Base-by-base conservation (phyloP, 768 basidiomycete genomes). In the Chalciporus piperatus region DNA sequence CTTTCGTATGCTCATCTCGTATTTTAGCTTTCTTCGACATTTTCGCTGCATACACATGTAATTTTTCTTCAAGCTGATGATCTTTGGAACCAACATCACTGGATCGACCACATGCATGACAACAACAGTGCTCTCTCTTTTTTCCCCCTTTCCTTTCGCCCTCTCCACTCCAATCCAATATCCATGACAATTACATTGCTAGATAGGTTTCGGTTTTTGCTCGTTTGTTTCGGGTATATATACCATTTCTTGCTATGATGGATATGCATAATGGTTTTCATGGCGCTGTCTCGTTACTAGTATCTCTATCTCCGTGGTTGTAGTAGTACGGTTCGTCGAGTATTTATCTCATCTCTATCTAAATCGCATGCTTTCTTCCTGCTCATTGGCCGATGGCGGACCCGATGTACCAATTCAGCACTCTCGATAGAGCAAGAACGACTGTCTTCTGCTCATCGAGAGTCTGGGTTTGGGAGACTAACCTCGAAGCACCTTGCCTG, bases 21-120 rank as follows among this genome's bases (percentile, higher is more conserved):
- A 8, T 33, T 33, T 14, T 32, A 22, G 39, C 23, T 30, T 40
- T 48, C 39, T 41, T 40, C 54, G 50, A 51, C 35, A 37, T 37
- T 37, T 48, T 58, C 35, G 47, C 48, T 32, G 41, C 49, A 55
- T 32, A 53, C 41, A 52, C 51, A 53, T 44, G 46, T 51, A 51
- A n/a, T n/a, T n/a, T 48, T 27, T 43, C 33, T 35, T 35, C 14
- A 35, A 35, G 33, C 4, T 35, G 33, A 14, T 37, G 22, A 50
- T 63, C 20, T 51, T 44, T 47, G 32, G 55, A 42, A 47, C 6
- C 5, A n/a, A 37, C 35, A 37, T 40, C 20, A 47, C 30, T 45
- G 45, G 42, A 50, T 45, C 50, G n/a, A 25, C 43, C 33, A 40
- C 11, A 32, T 48, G 50, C 46, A 28, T 35, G 20, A 45, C 40